phyloP scores from a whole-genome alignment of 2,329 filamentous ascomycete genomes.

The Venturia aucupariae region DNA sequence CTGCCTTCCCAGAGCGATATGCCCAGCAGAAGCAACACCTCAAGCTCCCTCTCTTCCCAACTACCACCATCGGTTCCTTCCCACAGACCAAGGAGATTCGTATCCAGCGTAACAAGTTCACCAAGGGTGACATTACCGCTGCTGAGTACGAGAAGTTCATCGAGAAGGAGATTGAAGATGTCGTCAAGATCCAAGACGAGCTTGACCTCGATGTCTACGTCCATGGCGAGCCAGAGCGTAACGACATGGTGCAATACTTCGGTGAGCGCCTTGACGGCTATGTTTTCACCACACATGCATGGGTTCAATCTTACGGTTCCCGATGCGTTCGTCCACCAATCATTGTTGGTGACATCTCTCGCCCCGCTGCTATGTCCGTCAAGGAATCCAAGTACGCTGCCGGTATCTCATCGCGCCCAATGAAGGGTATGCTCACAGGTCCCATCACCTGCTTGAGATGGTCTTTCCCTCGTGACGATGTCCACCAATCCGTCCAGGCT shows the following conservation, averaged over 20 bases:
- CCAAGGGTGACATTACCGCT: slow-evolving; percentile 92
- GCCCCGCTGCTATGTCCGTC: slow-evolving; percentile 94
- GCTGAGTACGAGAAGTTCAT: slow-evolving; percentile 98
- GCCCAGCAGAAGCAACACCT: slow-evolving; percentile 84
- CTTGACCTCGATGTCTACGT: slow-evolving; percentile 95
- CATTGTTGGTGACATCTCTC: slow-evolving; percentile 96
- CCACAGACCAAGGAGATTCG: slow-evolving; percentile 99
- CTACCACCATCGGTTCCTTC: slow-evolving; percentile 98
- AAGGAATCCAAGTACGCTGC: slow-evolving; percentile 99
- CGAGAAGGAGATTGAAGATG: slow-evolving; percentile 93
- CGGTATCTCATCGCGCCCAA: slow-evolving; percentile 93
- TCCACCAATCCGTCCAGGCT: slow-evolving; percentile 98
- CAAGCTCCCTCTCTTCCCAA: slow-evolving; percentile 93
- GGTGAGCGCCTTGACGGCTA: slow-evolving; percentile 95
- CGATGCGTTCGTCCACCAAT: slow-evolving; percentile 97
- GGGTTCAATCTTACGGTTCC: slow-evolving; percentile 97
- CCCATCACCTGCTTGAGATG: slow-evolving; percentile 98
- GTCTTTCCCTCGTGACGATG: slow-evolving; percentile 99
- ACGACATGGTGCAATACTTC: slow-evolving; percentile 99
- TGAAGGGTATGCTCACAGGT: slow-evolving; percentile 99
- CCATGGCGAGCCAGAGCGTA: slow-evolving; percentile 98
- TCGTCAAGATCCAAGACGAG: slow-evolving; percentile 95
- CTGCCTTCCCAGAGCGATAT: slow-evolving; percentile 76
- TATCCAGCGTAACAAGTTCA: slow-evolving; percentile 93
- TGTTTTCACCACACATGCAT: slow-evolving; percentile 97